phyloP scores from a whole-genome alignment of 2,329 filamentous ascomycete genomes.

The Malbranchea zuffiana region DNA sequence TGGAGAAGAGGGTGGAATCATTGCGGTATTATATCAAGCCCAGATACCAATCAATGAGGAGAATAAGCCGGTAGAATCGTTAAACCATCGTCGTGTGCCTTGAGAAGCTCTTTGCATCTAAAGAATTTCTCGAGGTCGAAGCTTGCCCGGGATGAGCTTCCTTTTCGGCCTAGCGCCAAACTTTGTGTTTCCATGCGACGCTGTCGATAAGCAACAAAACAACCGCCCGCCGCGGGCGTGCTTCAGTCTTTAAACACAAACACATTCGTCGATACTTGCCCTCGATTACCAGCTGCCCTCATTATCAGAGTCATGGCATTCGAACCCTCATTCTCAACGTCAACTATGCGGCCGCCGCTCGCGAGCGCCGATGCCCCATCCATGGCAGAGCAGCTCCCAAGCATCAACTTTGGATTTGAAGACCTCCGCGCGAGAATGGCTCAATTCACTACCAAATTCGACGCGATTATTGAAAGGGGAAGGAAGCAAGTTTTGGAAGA shows the following conservation, averaged over 20 bases:
- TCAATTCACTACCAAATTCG: conserved; percentile 80
- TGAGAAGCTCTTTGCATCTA: too few species aligned
- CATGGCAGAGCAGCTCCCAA: conserved; percentile 62
- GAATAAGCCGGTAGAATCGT: too few species aligned
- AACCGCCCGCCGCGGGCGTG: too few species aligned
- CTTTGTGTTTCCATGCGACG: too few species aligned
- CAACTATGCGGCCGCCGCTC: conserved; percentile 42
- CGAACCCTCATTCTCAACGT: conserved; percentile 47
- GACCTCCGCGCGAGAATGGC: conserved; percentile 91
- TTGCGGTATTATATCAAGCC: conserved; percentile 22
- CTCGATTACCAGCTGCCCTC: not conserved
- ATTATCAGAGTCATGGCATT: conserved; percentile 35
- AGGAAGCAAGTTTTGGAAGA: conserved; percentile 84
- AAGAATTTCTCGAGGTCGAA: too few species aligned
- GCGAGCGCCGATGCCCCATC: conserved; percentile 44
- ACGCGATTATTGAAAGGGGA: conserved; percentile 85
- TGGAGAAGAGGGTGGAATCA: conserved; percentile 11
- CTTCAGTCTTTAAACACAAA: too few species aligned
- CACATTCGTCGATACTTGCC: too few species aligned
- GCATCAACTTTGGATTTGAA: conserved; percentile 91
- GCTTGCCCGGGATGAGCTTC: too few species aligned
- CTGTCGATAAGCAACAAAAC: too few species aligned
- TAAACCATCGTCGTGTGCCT: too few species aligned
- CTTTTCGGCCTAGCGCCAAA: too few species aligned
- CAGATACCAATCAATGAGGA: too few species aligned